phyloP scores from a whole-genome alignment of 2,329 filamentous ascomycete species.

The Arachnomyces sp. region DNA sequence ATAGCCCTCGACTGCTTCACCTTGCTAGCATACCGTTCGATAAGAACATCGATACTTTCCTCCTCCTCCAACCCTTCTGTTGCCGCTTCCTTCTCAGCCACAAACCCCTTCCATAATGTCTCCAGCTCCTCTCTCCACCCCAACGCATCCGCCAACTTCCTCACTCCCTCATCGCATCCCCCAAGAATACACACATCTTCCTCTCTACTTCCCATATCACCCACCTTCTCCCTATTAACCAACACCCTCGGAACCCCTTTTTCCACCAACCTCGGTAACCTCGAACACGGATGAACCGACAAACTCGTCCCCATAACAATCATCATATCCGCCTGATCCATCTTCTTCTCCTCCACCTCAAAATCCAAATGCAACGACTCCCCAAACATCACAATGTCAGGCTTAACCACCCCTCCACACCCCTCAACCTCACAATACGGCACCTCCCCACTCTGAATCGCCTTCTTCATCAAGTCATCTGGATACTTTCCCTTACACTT shows the following conservation, averaged over 20 bases:
- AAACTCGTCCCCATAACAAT: slow-evolving; percentile 76
- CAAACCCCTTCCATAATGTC: slow-evolving; percentile 55
- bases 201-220: slow-evolving; percentile 60
- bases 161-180: slow-evolving; percentile 67
- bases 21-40: slow-evolving; percentile 42
- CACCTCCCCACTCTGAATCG: slow-evolving; percentile 58
- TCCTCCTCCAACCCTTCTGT: slow-evolving; percentile 30
- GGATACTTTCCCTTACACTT: slow-evolving; percentile 65
- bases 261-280: slow-evolving; percentile 55
- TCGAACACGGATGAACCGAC: slow-evolving; percentile 71
- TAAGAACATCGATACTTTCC: slow-evolving; percentile 43
- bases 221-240: slow-evolving; percentile 72
- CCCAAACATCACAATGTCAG: slow-evolving; percentile 82
- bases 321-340: slow-evolving; percentile 57
- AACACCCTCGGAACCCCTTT: slow-evolving; percentile 61
- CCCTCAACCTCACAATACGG: slow-evolving; percentile 53
- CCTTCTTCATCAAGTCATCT: slow-evolving; percentile 58
- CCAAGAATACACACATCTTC: slow-evolving; percentile 73
- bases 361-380: slow-evolving; percentile 58
- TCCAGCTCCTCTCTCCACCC: slow-evolving; percentile 78
- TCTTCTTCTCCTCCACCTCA: slow-evolving; percentile 44
- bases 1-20: slow-evolving; percentile 41
- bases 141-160: slow-evolving; percentile 61
- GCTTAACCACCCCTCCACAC: slow-evolving; percentile 71
- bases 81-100: slow-evolving; percentile 48